Conservation (phyloP, 768 basidiomycete species). For the Boletellus emodensis region DNA sequence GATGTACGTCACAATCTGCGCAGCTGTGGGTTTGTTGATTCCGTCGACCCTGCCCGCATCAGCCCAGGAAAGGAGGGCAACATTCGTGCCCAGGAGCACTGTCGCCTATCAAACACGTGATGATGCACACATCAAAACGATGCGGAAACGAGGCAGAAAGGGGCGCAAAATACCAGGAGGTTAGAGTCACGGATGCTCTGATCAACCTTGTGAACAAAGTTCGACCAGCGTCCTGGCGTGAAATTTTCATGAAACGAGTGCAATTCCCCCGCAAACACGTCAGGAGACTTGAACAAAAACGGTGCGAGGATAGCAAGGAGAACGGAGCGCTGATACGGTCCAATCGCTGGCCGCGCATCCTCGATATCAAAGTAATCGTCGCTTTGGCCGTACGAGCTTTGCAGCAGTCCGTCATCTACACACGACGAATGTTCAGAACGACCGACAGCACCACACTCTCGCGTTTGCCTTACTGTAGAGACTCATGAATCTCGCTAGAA, state of each 20-base stretch:
- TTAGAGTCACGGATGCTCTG: conserved; percentile 32
- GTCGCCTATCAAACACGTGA: conserved; percentile 18
- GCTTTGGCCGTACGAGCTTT: conserved; percentile 28
- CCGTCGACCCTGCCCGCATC: not conserved
- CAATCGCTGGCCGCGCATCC: conserved; percentile 2
- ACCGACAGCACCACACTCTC: not conserved
- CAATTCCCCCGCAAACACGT: conserved; percentile 27
- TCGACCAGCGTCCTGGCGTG: conserved; percentile 24
- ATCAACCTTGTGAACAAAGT: conserved; percentile 30
- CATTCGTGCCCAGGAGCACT: conserved; percentile 24
- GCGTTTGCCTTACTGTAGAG: conserved; percentile 24
- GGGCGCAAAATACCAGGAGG: conserved; percentile 17
- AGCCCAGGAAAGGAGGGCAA: conserved; percentile 24
- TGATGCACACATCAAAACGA: not conserved
- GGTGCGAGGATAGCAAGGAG: conserved; percentile 21
- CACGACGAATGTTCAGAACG: not conserved
- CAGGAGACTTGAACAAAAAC: conserved; percentile 24
- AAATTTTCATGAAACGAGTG: conserved; percentile 27
- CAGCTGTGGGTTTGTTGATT: conserved; percentile 9
- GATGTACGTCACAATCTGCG: conserved; percentile 26
- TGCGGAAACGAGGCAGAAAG: not conserved
- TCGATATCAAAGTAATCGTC: conserved; percentile 33
- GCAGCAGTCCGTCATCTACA: conserved; percentile 25
- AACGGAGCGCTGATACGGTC: conserved; percentile 18
- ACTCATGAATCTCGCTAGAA: conserved; percentile 28